These are phyloP conservation scores for Trichoderma hamatum DNA, from an alignment of 2,329 filamentous ascomycete species.

Conservation along the genomic window DNA sequence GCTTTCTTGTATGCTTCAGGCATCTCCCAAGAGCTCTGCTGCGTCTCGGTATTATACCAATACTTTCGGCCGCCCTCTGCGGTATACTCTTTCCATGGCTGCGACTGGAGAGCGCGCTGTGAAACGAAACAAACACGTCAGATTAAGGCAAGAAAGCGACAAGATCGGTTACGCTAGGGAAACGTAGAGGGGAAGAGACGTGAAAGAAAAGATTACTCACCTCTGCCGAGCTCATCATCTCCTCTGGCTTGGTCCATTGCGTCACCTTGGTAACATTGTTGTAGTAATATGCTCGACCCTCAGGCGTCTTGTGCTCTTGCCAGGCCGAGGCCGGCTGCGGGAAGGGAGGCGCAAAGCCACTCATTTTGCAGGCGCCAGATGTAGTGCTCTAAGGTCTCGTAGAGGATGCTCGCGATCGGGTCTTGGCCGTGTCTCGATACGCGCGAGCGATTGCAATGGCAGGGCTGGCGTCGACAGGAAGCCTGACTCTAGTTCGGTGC, in stretches of 20 bases:
- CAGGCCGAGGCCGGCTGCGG: slow-evolving; percentile 63
- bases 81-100: slow-evolving; percentile 92
- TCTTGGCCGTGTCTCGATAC: background rate
- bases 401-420: background rate
- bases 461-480: background rate
- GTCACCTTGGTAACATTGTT: slow-evolving; percentile 84
- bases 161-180: background rate
- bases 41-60: slow-evolving; percentile 92
- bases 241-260: slow-evolving; percentile 92
- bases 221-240: slow-evolving; percentile 82
- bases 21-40: slow-evolving; percentile 93
- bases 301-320: slow-evolving; percentile 79
- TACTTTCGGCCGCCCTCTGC: slow-evolving; percentile 87
- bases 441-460: slow-evolving; percentile 15
- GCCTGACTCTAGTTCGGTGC: slow-evolving; percentile 1
- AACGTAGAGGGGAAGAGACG: background rate
- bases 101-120: slow-evolving; percentile 76
- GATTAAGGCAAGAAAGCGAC: slow-evolving; percentile 17
- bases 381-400: background rate
- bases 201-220: slow-evolving; percentile 50
- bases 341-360: slow-evolving; percentile 54
- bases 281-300: slow-evolving; percentile 90
- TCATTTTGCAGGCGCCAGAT: slow-evolving; percentile 52
- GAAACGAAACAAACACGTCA: slow-evolving; percentile 24
- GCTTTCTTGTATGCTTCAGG: slow-evolving; percentile 80